Evolutionary conservation across 2,329 filamentous ascomycete genomes (phyloP), one percentile per base, ranked within the genome.

Genomic region (Beauveria rudraprayagi): DNA sequence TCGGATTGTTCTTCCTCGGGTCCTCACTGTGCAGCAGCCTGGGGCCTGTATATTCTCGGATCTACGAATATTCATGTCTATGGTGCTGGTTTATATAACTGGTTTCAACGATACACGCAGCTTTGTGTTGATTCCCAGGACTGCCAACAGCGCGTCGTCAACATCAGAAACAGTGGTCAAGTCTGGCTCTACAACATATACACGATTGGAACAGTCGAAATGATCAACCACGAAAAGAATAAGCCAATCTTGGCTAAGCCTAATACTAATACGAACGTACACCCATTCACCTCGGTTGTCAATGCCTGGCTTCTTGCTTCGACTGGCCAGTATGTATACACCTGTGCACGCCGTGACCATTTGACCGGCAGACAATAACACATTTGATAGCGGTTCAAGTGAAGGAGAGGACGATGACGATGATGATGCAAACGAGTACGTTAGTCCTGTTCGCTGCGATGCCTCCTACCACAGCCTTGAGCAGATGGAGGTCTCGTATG

Each of bases 31-130:
- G 60, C 64, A 30, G 60, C 60, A 8, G 60, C 64, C 3, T 69
- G 66, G 66, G 62, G 57, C 9, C 48, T 66, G 3, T 63, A 60
- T 6, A 61, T 69, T 16, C 26, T 28, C 11, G 52, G 47, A 1
- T 62, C 62, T 1, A 55, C 48, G 1, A 61, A 65, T 40, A 53
- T 70, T 8, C 58, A 58, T 3, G 62, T 70, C 26, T 63, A 63
- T 4, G 63, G 65, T 26, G 68, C 68, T 1, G 68, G 68, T 1
- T 11, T 69, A n/a, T 69, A 69, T 41, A 65, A 57, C 26, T 69
- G 64, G 64, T 70, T 68, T 54, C 40, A 61, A 0, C 37, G 46
- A 19, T 68, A 68, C 54, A 46, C 58, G 1, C 66, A 69, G 56
- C 50, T 22, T 17, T 69, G 67, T 51, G 51, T 69, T 44, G 63